Evolutionary conservation across 805 yeast genomes (phyloP).

Genomic region (Yamadazyma laniorum): DNA sequence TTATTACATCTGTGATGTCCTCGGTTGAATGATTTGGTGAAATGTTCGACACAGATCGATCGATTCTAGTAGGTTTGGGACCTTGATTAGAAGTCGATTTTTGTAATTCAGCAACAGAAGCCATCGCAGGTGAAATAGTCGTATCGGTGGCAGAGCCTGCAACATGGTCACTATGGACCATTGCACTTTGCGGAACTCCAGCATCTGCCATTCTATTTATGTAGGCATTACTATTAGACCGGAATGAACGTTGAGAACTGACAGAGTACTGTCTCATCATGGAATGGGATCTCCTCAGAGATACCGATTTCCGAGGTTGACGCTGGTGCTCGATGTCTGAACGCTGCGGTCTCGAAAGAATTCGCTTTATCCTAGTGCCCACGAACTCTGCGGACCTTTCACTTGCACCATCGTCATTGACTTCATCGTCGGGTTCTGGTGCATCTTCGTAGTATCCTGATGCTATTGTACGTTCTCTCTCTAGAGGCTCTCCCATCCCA

Average conservation of each 20-base stretch:
- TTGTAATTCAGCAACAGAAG: too few relatives aligned
- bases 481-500: conserved; percentile 70
- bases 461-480: conserved; percentile 59
- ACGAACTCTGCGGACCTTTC: conserved; percentile 11
- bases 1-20: background rate
- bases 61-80: background rate
- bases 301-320: background rate
- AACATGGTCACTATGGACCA: conserved; percentile 16
- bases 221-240: conserved; percentile 7
- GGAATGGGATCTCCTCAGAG: background rate
- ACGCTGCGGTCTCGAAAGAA: conserved; percentile 5
- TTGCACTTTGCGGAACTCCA: conserved; percentile 16
- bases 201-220: conserved; percentile 15
- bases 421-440: background rate
- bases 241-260: conserved; percentile 11
- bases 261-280: conserved; percentile 11
- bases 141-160: conserved; percentile 15
- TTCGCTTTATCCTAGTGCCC: conserved; percentile 11
- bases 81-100: too few relatives aligned
- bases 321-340: conserved; percentile 1
- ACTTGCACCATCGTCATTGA: background rate
- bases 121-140: too few relatives aligned
- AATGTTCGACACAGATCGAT: background rate
- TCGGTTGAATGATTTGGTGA: conserved; percentile 2
- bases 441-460: conserved; percentile 14